Conservation (phyloP, 1,284 basidiomycete species). For the Trichosporon sp. region DNA sequence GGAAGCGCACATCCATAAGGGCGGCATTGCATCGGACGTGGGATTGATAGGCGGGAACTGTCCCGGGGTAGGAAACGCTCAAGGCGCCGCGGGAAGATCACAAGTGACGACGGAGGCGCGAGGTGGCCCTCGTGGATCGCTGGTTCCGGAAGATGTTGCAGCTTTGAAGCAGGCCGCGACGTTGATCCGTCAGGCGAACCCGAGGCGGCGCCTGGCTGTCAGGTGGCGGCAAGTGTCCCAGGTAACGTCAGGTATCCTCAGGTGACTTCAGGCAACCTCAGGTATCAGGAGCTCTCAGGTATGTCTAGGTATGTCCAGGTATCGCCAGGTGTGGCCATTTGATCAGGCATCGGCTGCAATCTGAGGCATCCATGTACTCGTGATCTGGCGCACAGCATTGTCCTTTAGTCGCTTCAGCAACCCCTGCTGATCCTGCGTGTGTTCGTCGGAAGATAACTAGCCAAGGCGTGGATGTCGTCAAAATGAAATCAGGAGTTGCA, state of each 20-base stretch:
- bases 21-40: not conserved
- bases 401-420: not conserved
- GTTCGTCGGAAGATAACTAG: not conserved
- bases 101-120: not conserved
- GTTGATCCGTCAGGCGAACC: not conserved
- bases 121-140: not conserved
- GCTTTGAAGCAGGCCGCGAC: not conserved
- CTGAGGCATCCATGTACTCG: not conserved
- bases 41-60: not conserved
- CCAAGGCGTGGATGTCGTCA: not conserved
- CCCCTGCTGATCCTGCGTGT: too few relatives aligned
- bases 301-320: not conserved
- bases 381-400: not conserved
- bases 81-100: not conserved
- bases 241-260: not conserved
- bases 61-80: not conserved
- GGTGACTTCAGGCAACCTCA: not conserved
- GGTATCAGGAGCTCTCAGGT: not conserved
- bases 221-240: not conserved
- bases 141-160: constrained; percentile 3
- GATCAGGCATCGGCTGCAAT: not conserved
- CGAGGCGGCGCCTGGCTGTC: not conserved
- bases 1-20: not conserved
- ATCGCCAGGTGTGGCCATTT: not conserved
- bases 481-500: not conserved